Percentiles rank a stretch among this genome's conserved stretches.
These are phyloP conservation scores for Amanita pseudoporphyria DNA, from an alignment of 768 basidiomycete species.

Conservation along the genomic window DNA sequence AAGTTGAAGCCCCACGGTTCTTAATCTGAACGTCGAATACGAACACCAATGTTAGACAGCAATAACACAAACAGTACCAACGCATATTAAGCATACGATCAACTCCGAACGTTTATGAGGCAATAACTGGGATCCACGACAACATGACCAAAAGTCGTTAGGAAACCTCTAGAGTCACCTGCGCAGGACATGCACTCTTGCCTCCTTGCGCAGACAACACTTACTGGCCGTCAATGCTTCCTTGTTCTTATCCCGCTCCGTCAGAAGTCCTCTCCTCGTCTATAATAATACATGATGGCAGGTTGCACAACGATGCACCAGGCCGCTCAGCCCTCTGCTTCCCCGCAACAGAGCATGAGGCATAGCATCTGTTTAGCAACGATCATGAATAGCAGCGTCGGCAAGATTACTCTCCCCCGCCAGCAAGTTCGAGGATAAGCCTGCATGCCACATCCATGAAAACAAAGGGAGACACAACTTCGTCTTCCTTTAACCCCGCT, in stretches of 20 bases:
- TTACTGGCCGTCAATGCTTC: background rate
- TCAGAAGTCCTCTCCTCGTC: background rate
- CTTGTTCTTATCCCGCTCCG: background rate
- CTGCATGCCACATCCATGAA: constrained; percentile 96
- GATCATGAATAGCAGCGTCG: background rate
- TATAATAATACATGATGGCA: constrained; percentile 5
- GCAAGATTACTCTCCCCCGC: constrained; percentile 29
- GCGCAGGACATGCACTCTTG: background rate
- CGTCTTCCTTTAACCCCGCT: constrained; percentile 37
- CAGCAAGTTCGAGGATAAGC: constrained; percentile 89
- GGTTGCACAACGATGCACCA: background rate
- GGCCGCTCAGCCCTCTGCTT: background rate
- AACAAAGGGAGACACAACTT: constrained; percentile 78
- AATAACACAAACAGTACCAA: too few species aligned
- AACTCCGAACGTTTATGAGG: too few species aligned
- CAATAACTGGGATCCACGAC: background rate
- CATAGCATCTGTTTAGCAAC: background rate
- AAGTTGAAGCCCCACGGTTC: too few species aligned
- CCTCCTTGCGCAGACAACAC: background rate
- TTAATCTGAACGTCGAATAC: too few species aligned
- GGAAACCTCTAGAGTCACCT: background rate
- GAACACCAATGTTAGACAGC: too few species aligned
- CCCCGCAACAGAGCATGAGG: background rate
- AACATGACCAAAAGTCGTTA: background rate
- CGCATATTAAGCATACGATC: too few species aligned